Conservation (phyloP, 1,284 basidiomycete genomes). For the Malassezia nana region DNA sequence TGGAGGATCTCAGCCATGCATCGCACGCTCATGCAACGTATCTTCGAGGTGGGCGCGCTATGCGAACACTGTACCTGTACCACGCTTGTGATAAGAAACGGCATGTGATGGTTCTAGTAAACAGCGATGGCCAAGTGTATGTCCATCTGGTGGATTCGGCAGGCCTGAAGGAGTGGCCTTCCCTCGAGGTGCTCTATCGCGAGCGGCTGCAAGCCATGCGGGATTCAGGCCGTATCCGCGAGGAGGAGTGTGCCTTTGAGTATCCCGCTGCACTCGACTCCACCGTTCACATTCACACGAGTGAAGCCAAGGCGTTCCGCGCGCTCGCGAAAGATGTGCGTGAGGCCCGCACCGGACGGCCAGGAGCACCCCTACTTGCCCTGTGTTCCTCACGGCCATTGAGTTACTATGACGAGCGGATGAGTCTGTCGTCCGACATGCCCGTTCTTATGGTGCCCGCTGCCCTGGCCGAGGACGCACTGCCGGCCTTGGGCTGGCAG, state of each 20-base stretch:
- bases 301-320: conserved; percentile 68
- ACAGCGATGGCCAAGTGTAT: conserved; percentile 54
- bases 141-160: conserved; percentile 86
- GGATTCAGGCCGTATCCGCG: conserved; percentile 25
- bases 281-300: conserved; percentile 62
- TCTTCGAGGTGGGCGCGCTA: conserved; percentile 62
- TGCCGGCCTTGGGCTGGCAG: conserved; percentile 54
- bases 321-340: conserved; percentile 80
- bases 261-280: conserved; percentile 67
- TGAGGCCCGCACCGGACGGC: conserved; percentile 50
- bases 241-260: conserved; percentile 51
- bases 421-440: conserved; percentile 65
- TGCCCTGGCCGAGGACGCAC: conserved; percentile 60
- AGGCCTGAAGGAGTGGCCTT: conserved; percentile 69
- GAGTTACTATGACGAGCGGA: conserved; percentile 67
- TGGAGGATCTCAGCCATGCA: conserved; percentile 59
- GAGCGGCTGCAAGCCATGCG: conserved; percentile 53
- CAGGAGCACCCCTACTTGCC: conserved; percentile 63
- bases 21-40: conserved; percentile 51
- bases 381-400: conserved; percentile 78
- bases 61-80: conserved; percentile 83
- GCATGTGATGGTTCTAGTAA: conserved; percentile 84
- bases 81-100: conserved; percentile 68
- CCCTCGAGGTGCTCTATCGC: conserved; percentile 64
- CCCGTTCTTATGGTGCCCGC: conserved; percentile 79